Evolutionary conservation across 345 rosid species (phyloP), one percentile per base, ranked within the genome.

Genomic region (Carallia pectinifolia): DNA sequence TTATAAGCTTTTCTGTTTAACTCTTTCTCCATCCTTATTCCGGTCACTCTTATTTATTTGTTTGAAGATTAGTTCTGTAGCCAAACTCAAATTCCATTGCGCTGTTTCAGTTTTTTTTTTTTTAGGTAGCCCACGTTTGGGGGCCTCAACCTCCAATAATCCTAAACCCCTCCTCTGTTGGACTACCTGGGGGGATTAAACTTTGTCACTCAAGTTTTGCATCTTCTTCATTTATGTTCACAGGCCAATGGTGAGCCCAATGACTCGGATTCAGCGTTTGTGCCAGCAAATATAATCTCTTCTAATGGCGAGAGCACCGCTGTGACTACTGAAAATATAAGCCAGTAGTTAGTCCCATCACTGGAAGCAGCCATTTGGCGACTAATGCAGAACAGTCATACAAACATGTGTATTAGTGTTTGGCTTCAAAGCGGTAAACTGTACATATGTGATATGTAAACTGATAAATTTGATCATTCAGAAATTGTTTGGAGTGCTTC

Each of bases 271-370:
- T 73, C 62, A 30, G 70, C 63, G 17, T 73, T 62, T 17, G 6
- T 7, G 19, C 62, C 62, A 7, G 44, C 33, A 19, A 69, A 78
- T 44, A 69, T 66, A 44, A 61, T 76, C 47, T 62, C 80, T 36
- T 60, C 77, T 17, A 79, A 79, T 4, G 80, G 80, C 1, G 73
- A 71, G 63, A 67, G 59, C 67, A 62, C 76, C 10, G 52, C 78
- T 44, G 59, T 78, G 53, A 34, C 73, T 17, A 62, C 73, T 15
- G 74, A 81, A 64, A 67, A 12, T 62, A 40, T 67, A 65, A 81
- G 58, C 4, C 7, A 27, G 8, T 53, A 30, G 47, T 52, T 58
- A 61, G 55, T 31, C 34, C 39, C 17, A 0, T 17, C n/a, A 4
- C 44, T 9, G 74, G 34, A 58, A 53, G 37, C 15, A 40, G 36